Base-by-base conservation (phyloP, 139 green algal species). In the Picochlorum sp. region DNA sequence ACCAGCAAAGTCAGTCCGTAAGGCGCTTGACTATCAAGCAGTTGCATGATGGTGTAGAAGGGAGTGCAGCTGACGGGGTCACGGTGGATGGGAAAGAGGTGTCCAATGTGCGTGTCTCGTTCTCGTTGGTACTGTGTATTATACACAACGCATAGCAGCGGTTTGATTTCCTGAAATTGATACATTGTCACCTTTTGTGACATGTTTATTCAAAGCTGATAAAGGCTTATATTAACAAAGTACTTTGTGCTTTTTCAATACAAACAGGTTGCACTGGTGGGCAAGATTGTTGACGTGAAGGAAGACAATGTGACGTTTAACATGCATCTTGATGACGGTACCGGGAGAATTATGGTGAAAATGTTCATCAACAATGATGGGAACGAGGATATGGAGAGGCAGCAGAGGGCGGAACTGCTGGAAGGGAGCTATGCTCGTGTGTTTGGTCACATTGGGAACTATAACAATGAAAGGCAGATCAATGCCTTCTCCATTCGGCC, bases 251-350 rank as follows among this genome's bases (percentile, higher is more conserved):
- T n/a, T n/a, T n/a, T 56, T 45, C n/a, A n/a, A n/a, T n/a, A n/a
- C n/a, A n/a, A n/a, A 55, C 70, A 89, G 81, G 55, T 90, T 35
- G 85, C 80, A 0, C 28, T 93, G 9, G 64, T 93, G 8, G 85
- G 82, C 16, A 81, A 76, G 51, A 65, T 94, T 0, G 39, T 78
- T 3, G 33, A 28, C 13, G 59, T 72, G 4, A 50, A 65, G n/a
- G 75, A 86, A 54, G 44, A 63, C 10, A 36, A 65, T 14, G 77
- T 74, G 0, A 61, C 45, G 4, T 41, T 77, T 5, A 39, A 52
- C 1, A 65, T 83, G 24, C 72, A 32, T 22, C 28, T 94, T 3
- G 58, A 85, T 55, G 85, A 94, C 64, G 85, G 85, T 50, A 90
- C 85, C 5, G 82, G 79, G 29, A 57, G 30, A 12, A 55, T 75